Percentiles rank a stretch among this genome's conserved stretches.
These are phyloP conservation scores for Lophiotrema nucula DNA, from an alignment of 495 filamentous ascomycete genomes.

Conservation along the genomic window DNA sequence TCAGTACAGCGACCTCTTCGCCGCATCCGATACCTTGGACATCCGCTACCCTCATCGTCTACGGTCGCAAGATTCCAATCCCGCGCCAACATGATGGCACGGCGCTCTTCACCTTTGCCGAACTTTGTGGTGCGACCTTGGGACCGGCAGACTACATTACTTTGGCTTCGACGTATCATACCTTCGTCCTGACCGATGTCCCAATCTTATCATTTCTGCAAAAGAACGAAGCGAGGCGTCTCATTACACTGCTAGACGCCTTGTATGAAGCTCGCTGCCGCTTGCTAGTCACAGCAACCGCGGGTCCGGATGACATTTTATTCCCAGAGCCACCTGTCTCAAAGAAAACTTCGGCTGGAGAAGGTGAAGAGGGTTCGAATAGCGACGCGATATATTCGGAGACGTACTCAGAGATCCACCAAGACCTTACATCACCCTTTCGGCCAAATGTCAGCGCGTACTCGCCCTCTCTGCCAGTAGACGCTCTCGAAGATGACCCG, in stretches of 20 bases:
- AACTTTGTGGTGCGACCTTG: slow-evolving; percentile 56
- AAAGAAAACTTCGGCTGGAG: background rate
- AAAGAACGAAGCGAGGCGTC: slow-evolving; percentile 69
- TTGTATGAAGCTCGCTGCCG: slow-evolving; percentile 70
- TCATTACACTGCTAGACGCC: slow-evolving; percentile 71
- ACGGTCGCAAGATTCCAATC: slow-evolving; percentile 57
- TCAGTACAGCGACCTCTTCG: slow-evolving; percentile 1
- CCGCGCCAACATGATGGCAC: slow-evolving; percentile 50
- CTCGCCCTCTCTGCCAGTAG: slow-evolving; percentile 35
- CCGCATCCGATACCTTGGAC: slow-evolving; percentile 45
- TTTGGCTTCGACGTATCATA: slow-evolving; percentile 67
- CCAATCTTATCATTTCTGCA: slow-evolving; percentile 57
- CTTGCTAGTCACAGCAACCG: slow-evolving; percentile 56
- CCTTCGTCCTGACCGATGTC: slow-evolving; percentile 61
- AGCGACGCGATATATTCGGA: slow-evolving; percentile 62
- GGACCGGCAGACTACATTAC: slow-evolving; percentile 74
- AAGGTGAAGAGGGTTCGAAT: background rate
- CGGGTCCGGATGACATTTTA: slow-evolving; percentile 64
- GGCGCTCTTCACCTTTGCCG: slow-evolving; percentile 57
- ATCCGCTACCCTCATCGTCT: slow-evolving; percentile 53
- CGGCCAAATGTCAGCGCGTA: slow-evolving; percentile 67
- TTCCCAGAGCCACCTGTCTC: slow-evolving; percentile 49
- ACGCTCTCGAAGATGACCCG: slow-evolving; percentile 46
- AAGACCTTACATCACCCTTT: slow-evolving; percentile 67
- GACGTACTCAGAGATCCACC: slow-evolving; percentile 67